Conservation (phyloP, 768 basidiomycete genomes). For the Leucocoprinus sp. region DNA sequence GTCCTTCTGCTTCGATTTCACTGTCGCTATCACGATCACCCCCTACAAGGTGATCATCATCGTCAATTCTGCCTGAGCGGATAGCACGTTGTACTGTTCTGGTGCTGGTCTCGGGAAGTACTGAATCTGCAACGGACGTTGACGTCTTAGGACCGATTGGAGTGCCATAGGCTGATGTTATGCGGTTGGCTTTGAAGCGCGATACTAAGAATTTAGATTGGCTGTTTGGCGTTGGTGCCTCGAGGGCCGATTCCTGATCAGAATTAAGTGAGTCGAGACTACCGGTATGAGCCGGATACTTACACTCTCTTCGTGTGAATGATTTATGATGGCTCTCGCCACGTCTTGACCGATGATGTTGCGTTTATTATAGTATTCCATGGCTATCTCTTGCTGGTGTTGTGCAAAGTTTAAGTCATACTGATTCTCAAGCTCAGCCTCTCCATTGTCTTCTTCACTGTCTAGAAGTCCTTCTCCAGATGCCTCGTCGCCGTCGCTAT, state of each 20-base stretch:
- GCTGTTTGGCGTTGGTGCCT: slow-evolving; percentile 29
- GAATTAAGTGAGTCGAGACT: slow-evolving; percentile 5
- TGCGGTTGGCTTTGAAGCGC: slow-evolving; percentile 53
- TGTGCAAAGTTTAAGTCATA: slow-evolving; percentile 53
- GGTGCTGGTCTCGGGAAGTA: slow-evolving; percentile 36
- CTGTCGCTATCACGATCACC: slow-evolving; percentile 47
- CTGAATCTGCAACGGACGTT: slow-evolving; percentile 33
- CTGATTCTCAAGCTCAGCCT: slow-evolving; percentile 38
- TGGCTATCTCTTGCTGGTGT: slow-evolving; percentile 67
- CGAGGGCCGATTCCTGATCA: slow-evolving; percentile 33
- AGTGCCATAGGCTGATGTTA: slow-evolving; percentile 41
- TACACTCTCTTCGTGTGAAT: slow-evolving; percentile 36
- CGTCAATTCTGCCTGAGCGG: slow-evolving; percentile 48
- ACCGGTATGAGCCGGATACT: slow-evolving; percentile 20
- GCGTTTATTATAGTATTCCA: slow-evolving; percentile 63
- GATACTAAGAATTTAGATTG: slow-evolving; percentile 47
- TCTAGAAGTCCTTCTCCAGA: slow-evolving; percentile 15
- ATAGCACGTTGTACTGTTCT: slow-evolving; percentile 45
- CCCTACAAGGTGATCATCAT: slow-evolving; percentile 39
- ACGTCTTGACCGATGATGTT: slow-evolving; percentile 45
- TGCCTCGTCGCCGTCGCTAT: slow-evolving; percentile 20
- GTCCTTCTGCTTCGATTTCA: slow-evolving; percentile 42
- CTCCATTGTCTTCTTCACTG: slow-evolving; percentile 18
- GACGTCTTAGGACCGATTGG: slow-evolving; percentile 22
- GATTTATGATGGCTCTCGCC: slow-evolving; percentile 40